Evolutionary conservation across 164 flowering plant species (phyloP).

Genomic region (Magnolia changhungtana): DNA sequence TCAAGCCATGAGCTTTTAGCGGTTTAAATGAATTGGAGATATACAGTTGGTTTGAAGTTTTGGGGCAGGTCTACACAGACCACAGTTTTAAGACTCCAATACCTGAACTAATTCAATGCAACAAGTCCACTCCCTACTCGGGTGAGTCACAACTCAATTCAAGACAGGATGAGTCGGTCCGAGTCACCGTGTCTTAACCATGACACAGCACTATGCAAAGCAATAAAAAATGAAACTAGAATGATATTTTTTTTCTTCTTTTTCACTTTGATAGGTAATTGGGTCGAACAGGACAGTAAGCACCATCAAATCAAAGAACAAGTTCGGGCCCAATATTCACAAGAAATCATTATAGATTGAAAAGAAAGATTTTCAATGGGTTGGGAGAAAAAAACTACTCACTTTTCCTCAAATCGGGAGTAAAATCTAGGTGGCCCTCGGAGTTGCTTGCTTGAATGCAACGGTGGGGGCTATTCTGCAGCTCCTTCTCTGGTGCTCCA

Average conservation of each 20-base stretch:
- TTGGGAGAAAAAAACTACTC: slow-evolving; percentile 5
- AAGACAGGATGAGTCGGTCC: too few species aligned
- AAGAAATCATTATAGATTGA: neutral
- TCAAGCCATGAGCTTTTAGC: too few species aligned
- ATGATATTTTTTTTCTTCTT: neutral
- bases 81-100: neutral
- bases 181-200: neutral
- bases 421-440: slow-evolving; percentile 20
- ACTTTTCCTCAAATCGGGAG: slow-evolving; percentile 9
- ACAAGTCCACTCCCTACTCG: neutral
- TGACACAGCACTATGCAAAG: neutral
- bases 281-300: neutral
- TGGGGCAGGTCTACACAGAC: neutral
- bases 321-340: neutral
- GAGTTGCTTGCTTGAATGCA: slow-evolving; percentile 81
- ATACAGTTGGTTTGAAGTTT: too few species aligned
- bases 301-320: neutral
- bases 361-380: slow-evolving; percentile 2
- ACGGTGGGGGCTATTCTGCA: slow-evolving; percentile 97
- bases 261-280: neutral
- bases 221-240: neutral
- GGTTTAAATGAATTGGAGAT: too few species aligned
- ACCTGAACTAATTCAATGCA: neutral
- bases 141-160: too few species aligned
- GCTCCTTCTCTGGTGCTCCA: slow-evolving; percentile 94